A percentile compares a stretch with the other conserved stretches of the same genome.
Conservation (phyloP, 495 filamentous ascomycete species). For the Tuber microsphaerosporum region DNA sequence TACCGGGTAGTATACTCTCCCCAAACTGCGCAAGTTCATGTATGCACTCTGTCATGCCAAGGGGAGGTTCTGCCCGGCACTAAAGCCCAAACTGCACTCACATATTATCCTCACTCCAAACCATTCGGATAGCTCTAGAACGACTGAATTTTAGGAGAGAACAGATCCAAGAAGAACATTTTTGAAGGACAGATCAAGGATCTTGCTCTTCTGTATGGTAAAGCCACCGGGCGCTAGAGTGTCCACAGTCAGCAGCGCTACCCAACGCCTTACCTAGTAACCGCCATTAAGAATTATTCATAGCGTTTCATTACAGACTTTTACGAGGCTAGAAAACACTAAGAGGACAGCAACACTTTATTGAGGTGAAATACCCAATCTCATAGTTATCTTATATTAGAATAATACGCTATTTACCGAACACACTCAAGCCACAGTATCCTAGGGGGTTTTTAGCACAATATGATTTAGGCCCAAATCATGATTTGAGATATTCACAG, state of each 20-base stretch:
- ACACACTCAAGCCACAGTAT: background rate
- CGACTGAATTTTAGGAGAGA: background rate
- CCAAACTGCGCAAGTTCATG: too few species aligned
- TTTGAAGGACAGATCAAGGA: background rate
- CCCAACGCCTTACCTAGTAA: background rate
- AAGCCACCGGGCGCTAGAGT: background rate
- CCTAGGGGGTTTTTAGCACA: too few species aligned
- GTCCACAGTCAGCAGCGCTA: background rate
- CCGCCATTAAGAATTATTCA: background rate
- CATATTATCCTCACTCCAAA: too few species aligned
- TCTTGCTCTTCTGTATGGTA: background rate
- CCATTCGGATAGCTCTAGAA: background rate
- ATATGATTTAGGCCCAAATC: too few species aligned
- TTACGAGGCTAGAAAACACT: background rate
- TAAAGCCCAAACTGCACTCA: too few species aligned
- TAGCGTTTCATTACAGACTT: background rate
- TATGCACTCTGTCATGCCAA: too few species aligned
- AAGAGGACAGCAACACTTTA: background rate
- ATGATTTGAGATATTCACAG: too few species aligned
- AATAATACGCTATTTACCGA: background rate
- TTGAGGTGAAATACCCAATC: background rate
- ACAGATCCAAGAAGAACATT: background rate
- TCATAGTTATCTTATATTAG: background rate
- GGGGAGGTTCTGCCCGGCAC: too few species aligned
- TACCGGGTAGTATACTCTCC: too few species aligned